Evolutionary conservation across 2,329 filamentous ascomycete genomes (phyloP).

Genomic region (Microcyclospora pomicola): DNA sequence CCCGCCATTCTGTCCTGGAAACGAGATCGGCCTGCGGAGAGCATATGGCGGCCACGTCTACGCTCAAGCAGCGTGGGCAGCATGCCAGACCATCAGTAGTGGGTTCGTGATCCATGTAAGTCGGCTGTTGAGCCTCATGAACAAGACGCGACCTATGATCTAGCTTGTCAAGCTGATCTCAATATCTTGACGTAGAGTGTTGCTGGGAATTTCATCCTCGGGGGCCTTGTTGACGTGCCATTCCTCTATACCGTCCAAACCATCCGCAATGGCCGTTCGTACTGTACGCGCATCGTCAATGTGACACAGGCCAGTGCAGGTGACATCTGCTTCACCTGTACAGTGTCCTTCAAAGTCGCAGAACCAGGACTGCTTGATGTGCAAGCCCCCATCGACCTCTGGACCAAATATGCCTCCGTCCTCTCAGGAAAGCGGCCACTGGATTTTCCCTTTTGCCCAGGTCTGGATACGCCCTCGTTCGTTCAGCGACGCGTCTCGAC

Average conservation of each 20-base stretch:
- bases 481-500: conserved; percentile 21
- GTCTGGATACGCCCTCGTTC: conserved; percentile 25
- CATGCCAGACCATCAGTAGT: conserved; percentile 37
- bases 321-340: conserved; percentile 38
- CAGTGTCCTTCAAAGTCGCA: conserved; percentile 38
- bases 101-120: conserved; percentile 40
- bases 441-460: conserved; percentile 22
- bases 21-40: conserved; percentile 18
- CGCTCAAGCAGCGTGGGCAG: conserved; percentile 44
- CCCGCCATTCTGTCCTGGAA: conserved; percentile 31
- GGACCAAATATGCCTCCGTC: conserved; percentile 21
- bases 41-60: conserved; percentile 45
- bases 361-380: conserved; percentile 23
- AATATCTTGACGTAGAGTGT: conserved; percentile 28
- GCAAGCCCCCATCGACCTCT: conserved; percentile 25
- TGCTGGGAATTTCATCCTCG: conserved; percentile 39
- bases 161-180: background rate
- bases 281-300: conserved; percentile 39
- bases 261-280: conserved; percentile 38
- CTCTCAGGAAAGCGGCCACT: conserved; percentile 21
- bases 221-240: conserved; percentile 32
- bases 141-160: background rate
- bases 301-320: conserved; percentile 34
- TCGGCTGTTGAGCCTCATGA: background rate
- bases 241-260: conserved; percentile 39